phyloP scores from a whole-genome alignment of 192 early-diverging fungal genomes.

The Obelidium mucronatum region DNA sequence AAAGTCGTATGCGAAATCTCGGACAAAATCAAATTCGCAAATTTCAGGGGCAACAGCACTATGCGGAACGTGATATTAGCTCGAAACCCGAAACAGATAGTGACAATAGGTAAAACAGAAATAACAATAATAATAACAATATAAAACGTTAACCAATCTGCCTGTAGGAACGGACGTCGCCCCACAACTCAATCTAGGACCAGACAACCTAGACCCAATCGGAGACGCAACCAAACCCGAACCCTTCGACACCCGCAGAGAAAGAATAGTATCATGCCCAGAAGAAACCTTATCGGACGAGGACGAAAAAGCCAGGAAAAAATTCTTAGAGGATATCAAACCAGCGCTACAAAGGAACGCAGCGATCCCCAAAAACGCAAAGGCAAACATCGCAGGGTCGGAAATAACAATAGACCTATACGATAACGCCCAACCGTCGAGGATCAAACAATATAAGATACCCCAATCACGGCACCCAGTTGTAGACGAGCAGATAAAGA shows the following conservation, averaged over 20 bases:
- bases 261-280: not conserved
- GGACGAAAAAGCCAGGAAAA: not conserved
- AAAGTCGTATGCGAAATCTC: not conserved
- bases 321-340: not conserved
- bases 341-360: not conserved
- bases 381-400: not conserved
- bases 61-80: too few relatives aligned
- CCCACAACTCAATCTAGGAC: not conserved
- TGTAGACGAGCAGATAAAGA: not conserved
- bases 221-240: not conserved
- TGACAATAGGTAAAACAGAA: not conserved
- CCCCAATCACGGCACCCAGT: not conserved
- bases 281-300: not conserved
- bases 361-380: not conserved
- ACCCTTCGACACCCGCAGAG: not conserved
- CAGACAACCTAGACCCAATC: not conserved
- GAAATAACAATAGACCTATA: conserved; percentile 1
- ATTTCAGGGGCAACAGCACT: too few relatives aligned
- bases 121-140: not conserved
- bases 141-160: not conserved
- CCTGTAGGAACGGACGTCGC: not conserved
- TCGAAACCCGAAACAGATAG: too few relatives aligned
- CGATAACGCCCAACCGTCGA: not conserved
- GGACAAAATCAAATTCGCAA: not conserved
- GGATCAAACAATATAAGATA: not conserved